Percentiles rank a stretch among this genome's conserved stretches.
Conservation (phyloP, 192 early-diverging fungal genomes). For the Coemansia sp. region DNA sequence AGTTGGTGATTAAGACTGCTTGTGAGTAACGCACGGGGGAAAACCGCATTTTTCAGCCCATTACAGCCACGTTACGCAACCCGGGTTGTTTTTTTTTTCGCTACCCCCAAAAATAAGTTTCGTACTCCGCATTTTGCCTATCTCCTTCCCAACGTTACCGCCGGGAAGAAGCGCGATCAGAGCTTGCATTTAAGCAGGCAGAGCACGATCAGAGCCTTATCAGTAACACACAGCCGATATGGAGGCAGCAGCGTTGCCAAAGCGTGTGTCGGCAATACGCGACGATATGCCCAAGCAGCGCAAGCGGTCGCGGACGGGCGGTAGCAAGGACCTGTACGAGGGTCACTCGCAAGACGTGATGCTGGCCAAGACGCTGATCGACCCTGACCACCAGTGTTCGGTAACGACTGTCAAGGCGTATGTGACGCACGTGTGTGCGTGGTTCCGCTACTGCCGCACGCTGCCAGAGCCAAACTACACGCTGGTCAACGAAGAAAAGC, state of each 20-base stretch:
- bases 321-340: slow-evolving; percentile 55
- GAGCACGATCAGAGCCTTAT: too few relatives aligned
- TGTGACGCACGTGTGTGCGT: slow-evolving; percentile 52
- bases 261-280: slow-evolving; percentile 31
- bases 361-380: slow-evolving; percentile 54
- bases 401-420: slow-evolving; percentile 55
- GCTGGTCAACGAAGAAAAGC: slow-evolving; percentile 49
- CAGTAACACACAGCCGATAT: slow-evolving; percentile 10
- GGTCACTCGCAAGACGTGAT: slow-evolving; percentile 55
- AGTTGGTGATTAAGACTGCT: too few relatives aligned
- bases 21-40: too few relatives aligned
- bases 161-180: too few relatives aligned
- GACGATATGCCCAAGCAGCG: slow-evolving; percentile 47
- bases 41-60: too few relatives aligned
- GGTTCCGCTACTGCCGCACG: slow-evolving; percentile 55
- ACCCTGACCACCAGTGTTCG: slow-evolving; percentile 55
- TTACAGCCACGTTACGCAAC: too few relatives aligned
- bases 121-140: slow-evolving; percentile 7
- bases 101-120: neutral
- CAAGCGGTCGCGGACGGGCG: slow-evolving; percentile 53
- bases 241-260: slow-evolving; percentile 16
- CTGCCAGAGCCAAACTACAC: slow-evolving; percentile 50
- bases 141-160: too few relatives aligned
- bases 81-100: too few relatives aligned
- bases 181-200: too few relatives aligned